Evolutionary conservation across 768 basidiomycete species (phyloP).

Genomic region (Mycena rosella): DNA sequence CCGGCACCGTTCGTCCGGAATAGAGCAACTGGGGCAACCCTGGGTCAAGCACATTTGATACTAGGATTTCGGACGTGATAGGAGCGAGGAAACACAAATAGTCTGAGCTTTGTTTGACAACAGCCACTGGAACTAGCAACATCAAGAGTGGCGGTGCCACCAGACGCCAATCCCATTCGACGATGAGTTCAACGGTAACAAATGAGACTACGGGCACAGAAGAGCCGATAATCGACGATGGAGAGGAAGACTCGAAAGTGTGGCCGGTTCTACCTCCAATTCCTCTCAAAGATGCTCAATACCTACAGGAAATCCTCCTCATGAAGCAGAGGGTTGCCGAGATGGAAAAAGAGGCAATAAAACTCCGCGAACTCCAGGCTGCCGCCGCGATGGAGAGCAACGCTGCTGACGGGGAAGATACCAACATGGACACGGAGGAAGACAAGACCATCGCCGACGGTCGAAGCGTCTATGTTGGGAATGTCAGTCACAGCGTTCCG

Average conservation of each 20-base stretch:
- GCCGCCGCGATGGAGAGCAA: slow-evolving; percentile 72
- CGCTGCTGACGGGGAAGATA: slow-evolving; percentile 60
- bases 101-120: too few relatives aligned
- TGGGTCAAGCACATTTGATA: too few relatives aligned
- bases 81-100: too few relatives aligned
- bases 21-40: too few relatives aligned
- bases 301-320: slow-evolving; percentile 78
- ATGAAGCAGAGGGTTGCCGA: slow-evolving; percentile 95
- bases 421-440: slow-evolving; percentile 83
- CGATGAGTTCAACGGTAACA: slow-evolving; percentile 29
- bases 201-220: slow-evolving; percentile 20
- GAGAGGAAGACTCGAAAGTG: slow-evolving; percentile 76
- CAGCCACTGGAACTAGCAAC: too few relatives aligned
- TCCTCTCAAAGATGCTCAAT: slow-evolving; percentile 25
- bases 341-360: slow-evolving; percentile 93
- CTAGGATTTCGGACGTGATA: too few relatives aligned
- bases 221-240: slow-evolving; percentile 65
- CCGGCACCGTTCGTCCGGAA: too few relatives aligned
- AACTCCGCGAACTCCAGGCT: slow-evolving; percentile 88
- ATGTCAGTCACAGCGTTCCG: slow-evolving; percentile 68
- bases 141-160: too few relatives aligned
- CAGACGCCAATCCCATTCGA: not conserved
- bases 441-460: slow-evolving; percentile 85
- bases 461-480: slow-evolving; percentile 95
- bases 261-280: slow-evolving; percentile 22